Evolutionary conservation across 495 filamentous ascomycete genomes (phyloP).

Genomic region (Delitschia confertaspora): DNA sequence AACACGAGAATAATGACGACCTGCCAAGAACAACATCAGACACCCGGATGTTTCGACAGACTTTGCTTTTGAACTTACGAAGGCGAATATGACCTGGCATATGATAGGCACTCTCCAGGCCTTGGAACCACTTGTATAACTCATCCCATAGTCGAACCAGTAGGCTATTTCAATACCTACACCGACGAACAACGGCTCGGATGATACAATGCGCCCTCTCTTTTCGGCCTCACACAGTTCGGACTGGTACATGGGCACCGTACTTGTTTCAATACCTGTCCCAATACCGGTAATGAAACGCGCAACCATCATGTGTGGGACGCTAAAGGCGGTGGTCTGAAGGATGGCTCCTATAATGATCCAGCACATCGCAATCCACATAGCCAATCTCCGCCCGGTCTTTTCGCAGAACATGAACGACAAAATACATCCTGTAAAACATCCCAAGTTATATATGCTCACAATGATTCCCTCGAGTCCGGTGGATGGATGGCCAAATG

Average conservation of each 20-base stretch:
- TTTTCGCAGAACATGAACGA: conserved; percentile 29
- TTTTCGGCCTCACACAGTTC: conserved; percentile 31
- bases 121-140: conserved; percentile 23
- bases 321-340: conserved; percentile 28
- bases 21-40: too few species aligned
- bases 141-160: conserved; percentile 29
- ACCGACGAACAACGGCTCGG: conserved; percentile 32
- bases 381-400: conserved; percentile 27
- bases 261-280: conserved; percentile 29
- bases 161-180: conserved; percentile 31
- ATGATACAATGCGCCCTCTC: conserved; percentile 29
- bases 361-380: conserved; percentile 34
- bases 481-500: conserved; percentile 22
- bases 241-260: conserved; percentile 32
- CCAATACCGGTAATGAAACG: conserved; percentile 32
- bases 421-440: conserved; percentile 31
- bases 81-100: conserved; percentile 30
- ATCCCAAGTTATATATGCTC: conserved; percentile 33
- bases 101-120: conserved; percentile 33
- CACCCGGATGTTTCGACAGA: too few species aligned
- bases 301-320: conserved; percentile 27
- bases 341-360: conserved; percentile 30
- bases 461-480: conserved; percentile 32
- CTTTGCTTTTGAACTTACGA: conserved; percentile 24
- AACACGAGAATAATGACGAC: conserved; percentile 32